Evolutionary conservation across 768 basidiomycete genomes (phyloP), one percentile per base, ranked within the genome.

Genomic region (Leccinum subgranulosum): DNA sequence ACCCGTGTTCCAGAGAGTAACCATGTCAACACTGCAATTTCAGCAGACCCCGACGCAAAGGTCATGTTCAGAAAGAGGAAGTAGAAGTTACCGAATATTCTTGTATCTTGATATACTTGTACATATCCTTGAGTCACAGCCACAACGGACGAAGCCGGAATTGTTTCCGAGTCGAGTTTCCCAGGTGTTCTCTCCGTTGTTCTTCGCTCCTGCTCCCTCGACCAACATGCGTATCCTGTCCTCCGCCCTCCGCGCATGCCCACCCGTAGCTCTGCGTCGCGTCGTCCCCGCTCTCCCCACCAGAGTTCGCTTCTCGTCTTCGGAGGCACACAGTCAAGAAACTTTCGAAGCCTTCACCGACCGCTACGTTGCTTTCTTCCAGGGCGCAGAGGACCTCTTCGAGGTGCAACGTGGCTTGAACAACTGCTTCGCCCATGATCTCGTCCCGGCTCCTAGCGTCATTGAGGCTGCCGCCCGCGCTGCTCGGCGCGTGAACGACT

Each of bases 351-450:
- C 89, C 47, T 98, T 98, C 81, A 92, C 91, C 67, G 83, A 87
- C 60, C 92, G 96, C 71, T 98, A 98, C 77, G 87, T 94, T 69
- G 80, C 80, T 63, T 99, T 99, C 77, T 99, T 99, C 83, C 77
- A 90, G 70, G 81, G 84, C 55, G 94, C 93, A 50, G 86, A 94
- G 70, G 97, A 99, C 77, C 83, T 98, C 57, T 99, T 99, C 71
- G 97, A 99, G 80, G 90, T 99, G 62, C 96, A 99, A 77, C 92
- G 97, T 51, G 97, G 97, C 39, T 80, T 99, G 68, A 98, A 99
- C 82, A 99, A 99, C 83, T 98, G 95, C 79, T 99, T 99, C 73
- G 92, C 97, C 3, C 96, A 98, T 74, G 97, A 99, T 75, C 84
- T 97, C 61, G 94, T 97, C 14, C 94, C 94, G 5, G 84, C 91